These are phyloP conservation scores for Cryptococcus sp. DNA, from an alignment of 1,284 basidiomycete species.

Conservation along the genomic window DNA sequence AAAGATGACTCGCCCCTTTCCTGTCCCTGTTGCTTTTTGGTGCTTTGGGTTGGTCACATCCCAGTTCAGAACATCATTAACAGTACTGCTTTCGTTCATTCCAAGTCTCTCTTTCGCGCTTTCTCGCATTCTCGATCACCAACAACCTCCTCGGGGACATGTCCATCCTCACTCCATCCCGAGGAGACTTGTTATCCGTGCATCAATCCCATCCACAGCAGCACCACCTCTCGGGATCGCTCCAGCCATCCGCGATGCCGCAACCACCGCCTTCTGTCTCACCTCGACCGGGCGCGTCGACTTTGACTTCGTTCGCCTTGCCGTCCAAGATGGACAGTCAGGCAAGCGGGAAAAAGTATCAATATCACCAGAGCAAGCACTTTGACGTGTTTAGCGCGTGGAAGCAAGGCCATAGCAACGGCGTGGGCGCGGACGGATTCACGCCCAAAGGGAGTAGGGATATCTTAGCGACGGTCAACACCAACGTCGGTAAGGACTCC, in stretches of 20 bases:
- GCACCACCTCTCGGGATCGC: not conserved
- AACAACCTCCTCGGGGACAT: constrained; percentile 6
- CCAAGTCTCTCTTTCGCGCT: too few species aligned
- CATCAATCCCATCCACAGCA: not conserved
- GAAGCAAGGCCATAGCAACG: constrained; percentile 3
- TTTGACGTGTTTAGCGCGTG: constrained; percentile 15
- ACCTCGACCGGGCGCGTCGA: not conserved
- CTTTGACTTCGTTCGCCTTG: not conserved
- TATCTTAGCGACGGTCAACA: constrained; percentile 17
- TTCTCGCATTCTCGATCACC: too few species aligned
- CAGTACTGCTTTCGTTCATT: too few species aligned
- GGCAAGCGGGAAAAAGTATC: not conserved
- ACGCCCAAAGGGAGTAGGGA: constrained; percentile 7
- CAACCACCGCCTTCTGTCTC: constrained; percentile 1
- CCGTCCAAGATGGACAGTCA: constrained; percentile 4
- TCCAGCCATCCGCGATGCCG: not conserved
- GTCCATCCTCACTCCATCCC: constrained; percentile 10
- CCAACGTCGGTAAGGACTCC: constrained; percentile 4
- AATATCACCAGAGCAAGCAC: not conserved
- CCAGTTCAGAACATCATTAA: too few species aligned
- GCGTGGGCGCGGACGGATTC: not conserved
- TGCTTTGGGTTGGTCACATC: too few species aligned
- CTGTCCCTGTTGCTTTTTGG: too few species aligned
- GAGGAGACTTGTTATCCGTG: constrained; percentile 11
- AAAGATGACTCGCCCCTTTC: too few species aligned